phyloP scores from a whole-genome alignment of 1,284 basidiomycete species.

The Marasmius tenuissimus region DNA sequence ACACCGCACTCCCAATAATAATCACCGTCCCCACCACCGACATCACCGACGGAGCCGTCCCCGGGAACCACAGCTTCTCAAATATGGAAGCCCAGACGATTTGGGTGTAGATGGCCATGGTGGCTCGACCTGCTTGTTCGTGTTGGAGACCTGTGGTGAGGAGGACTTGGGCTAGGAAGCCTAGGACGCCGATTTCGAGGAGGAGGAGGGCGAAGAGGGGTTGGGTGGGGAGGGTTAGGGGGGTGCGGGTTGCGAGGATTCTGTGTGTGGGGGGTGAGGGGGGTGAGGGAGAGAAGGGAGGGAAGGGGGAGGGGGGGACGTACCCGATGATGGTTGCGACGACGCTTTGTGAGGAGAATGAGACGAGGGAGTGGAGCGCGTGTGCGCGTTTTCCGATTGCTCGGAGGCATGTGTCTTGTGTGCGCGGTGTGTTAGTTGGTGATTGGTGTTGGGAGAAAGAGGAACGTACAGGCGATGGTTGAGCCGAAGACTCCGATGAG shows the following conservation, averaged over 20 bases:
- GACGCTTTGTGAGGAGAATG: conserved; percentile 66
- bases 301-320: conserved; percentile 16
- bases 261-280: conserved; percentile 23
- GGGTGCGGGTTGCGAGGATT: conserved; percentile 41
- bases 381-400: conserved; percentile 75
- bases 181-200: conserved; percentile 52
- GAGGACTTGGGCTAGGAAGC: conserved; percentile 58
- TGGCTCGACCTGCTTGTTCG: conserved; percentile 62
- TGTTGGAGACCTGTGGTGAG: conserved; percentile 66
- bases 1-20: conserved; percentile 60
- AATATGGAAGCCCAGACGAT: conserved; percentile 62
- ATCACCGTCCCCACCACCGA: conserved; percentile 57
- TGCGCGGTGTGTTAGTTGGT: conserved; percentile 1
- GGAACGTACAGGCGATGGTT: conserved; percentile 55
- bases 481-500: conserved; percentile 61
- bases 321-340: conserved; percentile 53
- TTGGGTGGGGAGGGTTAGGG: conserved; percentile 46
- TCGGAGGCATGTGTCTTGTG: conserved; percentile 62
- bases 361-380: conserved; percentile 70
- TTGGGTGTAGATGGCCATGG: conserved; percentile 65
- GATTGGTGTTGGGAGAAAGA: not conserved
- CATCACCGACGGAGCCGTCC: conserved; percentile 44
- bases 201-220: conserved; percentile 46
- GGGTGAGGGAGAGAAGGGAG: conserved; percentile 11
- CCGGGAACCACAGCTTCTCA: conserved; percentile 61